phyloP scores from a whole-genome alignment of 257 asterid genomes.

The Asclepias syriaca region DNA sequence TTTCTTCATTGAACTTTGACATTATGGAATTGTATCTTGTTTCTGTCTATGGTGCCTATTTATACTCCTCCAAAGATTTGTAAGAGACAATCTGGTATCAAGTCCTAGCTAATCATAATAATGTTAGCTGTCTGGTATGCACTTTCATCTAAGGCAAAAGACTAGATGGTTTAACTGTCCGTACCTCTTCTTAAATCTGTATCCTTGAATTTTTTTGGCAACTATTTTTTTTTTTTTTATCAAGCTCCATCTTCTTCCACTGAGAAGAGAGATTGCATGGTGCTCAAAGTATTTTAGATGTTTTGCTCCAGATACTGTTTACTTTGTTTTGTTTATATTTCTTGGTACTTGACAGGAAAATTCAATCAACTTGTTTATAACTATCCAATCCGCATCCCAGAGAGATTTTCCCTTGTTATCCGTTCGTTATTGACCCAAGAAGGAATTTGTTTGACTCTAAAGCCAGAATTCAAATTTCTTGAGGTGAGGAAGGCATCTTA shows the following conservation, averaged over 20 bases:
- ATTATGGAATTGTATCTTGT: neutral
- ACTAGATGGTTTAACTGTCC: neutral
- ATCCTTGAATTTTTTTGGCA: neutral
- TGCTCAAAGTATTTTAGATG: neutral
- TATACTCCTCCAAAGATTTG: neutral
- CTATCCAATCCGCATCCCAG: conserved; percentile 95
- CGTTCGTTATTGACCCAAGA: conserved; percentile 98
- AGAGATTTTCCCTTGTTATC: conserved; percentile 97
- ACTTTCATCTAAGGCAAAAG: neutral
- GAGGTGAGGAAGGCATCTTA: conserved; percentile 54
- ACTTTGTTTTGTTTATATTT: neutral
- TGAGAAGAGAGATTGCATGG: neutral
- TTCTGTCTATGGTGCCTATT: neutral
- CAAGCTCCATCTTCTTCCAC: neutral
- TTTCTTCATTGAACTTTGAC: neutral
- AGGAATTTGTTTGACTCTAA: conserved; percentile 94
- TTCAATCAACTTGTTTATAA: conserved; percentile 95
- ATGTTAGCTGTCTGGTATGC: neutral
- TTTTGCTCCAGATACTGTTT: neutral
- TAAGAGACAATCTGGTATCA: neutral
- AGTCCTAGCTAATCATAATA: neutral
- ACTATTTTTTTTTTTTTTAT: neutral
- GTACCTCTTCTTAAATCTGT: neutral
- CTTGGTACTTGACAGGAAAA: conserved; percentile 55
- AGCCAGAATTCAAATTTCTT: conserved; percentile 90